Evolutionary conservation across 2,329 filamentous ascomycete species (phyloP).

Genomic region (Botrytis squamosa): DNA sequence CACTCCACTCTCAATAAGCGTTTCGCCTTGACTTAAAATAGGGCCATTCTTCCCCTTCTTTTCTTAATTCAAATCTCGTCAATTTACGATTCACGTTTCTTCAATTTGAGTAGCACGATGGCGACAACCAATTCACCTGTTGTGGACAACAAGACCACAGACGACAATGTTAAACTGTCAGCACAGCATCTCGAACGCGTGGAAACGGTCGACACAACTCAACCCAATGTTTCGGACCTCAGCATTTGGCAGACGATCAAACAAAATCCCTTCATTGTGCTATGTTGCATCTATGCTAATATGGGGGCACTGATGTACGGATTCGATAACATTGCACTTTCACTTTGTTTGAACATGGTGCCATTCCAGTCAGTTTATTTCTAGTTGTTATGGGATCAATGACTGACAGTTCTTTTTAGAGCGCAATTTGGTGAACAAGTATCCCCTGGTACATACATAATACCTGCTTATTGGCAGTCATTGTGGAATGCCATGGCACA

Average conservation of each 20-base stretch:
- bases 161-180: not conserved
- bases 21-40: not conserved
- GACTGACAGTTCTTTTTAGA: not conserved
- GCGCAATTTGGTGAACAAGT: not conserved
- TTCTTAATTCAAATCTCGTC: not conserved
- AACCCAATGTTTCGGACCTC: not conserved
- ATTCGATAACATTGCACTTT: conserved; percentile 10
- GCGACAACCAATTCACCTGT: not conserved
- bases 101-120: not conserved
- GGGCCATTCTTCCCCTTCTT: not conserved
- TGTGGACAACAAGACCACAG: not conserved
- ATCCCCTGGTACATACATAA: not conserved
- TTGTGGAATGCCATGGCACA: conserved; percentile 10
- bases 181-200: not conserved
- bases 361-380: conserved; percentile 4
- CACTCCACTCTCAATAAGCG: not conserved
- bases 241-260: not conserved
- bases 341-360: conserved; percentile 2
- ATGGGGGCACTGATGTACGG: conserved; percentile 6
- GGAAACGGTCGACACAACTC: not conserved
- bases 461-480: conserved; percentile 10
- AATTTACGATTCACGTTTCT: fast-evolving
- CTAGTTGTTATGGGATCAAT: not conserved
- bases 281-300: conserved; percentile 14
- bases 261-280: not conserved